Percentiles rank a stretch among this genome's conserved stretches.
Evolutionary conservation across 2,329 filamentous ascomycete species (phyloP).

Genomic region (Hypoxylon sp.): DNA sequence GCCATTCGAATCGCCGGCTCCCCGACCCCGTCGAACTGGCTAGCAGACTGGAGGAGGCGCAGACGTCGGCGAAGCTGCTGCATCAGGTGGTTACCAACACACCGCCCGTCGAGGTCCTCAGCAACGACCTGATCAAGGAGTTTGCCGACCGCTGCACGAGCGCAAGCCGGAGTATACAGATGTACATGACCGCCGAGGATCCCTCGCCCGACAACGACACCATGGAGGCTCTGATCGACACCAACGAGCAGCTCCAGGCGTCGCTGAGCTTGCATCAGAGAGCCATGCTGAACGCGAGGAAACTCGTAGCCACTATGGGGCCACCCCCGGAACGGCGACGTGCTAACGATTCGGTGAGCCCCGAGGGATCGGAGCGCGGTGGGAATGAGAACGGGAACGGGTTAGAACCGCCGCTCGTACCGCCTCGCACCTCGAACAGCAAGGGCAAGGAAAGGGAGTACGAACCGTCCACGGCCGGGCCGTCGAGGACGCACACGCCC

Average conservation of each 20-base stretch:
- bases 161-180: constrained; percentile 82
- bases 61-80: constrained; percentile 89
- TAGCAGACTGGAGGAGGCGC: constrained; percentile 86
- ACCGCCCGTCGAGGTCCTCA: constrained; percentile 74
- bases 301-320: constrained; percentile 56
- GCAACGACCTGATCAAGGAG: constrained; percentile 90
- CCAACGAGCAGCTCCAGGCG: constrained; percentile 87
- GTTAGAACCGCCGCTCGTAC: constrained; percentile 16
- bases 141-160: constrained; percentile 86
- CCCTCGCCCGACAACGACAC: constrained; percentile 91
- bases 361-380: constrained; percentile 31
- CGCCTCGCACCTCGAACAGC: constrained; percentile 40
- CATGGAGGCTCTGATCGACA: constrained; percentile 91
- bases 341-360: constrained; percentile 40
- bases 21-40: constrained; percentile 80
- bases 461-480: constrained; percentile 37
- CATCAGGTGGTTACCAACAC: constrained; percentile 90
- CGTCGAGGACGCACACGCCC: constrained; percentile 44
- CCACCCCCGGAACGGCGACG: constrained; percentile 30
- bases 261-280: constrained; percentile 86
- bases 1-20: constrained; percentile 56
- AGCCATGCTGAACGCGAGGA: constrained; percentile 71
- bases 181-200: constrained; percentile 81
- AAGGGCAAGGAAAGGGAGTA: constrained; percentile 45
- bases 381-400: constrained; percentile 25